Percentiles rank a stretch among this genome's conserved stretches.
These are phyloP conservation scores for Sporobolus alterniflorus DNA, from an alignment of 202 grass and related monocot species.

Conservation along the genomic window DNA sequence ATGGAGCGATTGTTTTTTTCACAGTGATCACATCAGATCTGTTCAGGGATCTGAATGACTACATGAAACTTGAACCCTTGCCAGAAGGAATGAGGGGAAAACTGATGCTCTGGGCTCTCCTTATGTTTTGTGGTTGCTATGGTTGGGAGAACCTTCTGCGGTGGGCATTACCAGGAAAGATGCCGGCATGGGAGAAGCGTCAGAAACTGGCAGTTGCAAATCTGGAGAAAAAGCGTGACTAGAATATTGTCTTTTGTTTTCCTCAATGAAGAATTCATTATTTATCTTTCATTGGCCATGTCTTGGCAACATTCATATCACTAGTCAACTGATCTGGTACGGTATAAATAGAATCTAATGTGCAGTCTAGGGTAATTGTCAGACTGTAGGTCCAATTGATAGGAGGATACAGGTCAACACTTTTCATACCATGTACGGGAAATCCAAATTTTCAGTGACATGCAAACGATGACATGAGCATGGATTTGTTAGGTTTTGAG, in stretches of 20 bases:
- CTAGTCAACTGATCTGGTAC: slow-evolving; percentile 38
- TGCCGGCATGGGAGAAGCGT: slow-evolving; percentile 84
- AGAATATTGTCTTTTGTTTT: slow-evolving; percentile 31
- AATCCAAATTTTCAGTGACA: background rate
- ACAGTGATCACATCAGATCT: slow-evolving; percentile 87
- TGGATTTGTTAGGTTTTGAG: too few relatives aligned
- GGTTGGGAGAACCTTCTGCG: slow-evolving; percentile 90
- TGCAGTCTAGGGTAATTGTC: slow-evolving; percentile 60
- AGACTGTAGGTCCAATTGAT: slow-evolving; percentile 26
- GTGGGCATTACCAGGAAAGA: slow-evolving; percentile 84
- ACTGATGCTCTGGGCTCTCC: slow-evolving; percentile 83
- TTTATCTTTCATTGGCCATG: slow-evolving; percentile 28
- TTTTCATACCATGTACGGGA: slow-evolving; percentile 6
- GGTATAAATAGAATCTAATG: slow-evolving; percentile 40
- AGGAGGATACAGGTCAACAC: slow-evolving; percentile 17
- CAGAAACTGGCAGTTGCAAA: slow-evolving; percentile 74
- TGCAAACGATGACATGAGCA: slow-evolving; percentile 3
- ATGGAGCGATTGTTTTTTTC: slow-evolving; percentile 86
- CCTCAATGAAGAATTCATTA: slow-evolving; percentile 8
- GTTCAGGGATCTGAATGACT: slow-evolving; percentile 90
- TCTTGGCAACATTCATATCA: slow-evolving; percentile 29
- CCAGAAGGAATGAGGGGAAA: slow-evolving; percentile 92
- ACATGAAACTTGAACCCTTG: slow-evolving; percentile 80
- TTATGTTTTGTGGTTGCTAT: slow-evolving; percentile 95
- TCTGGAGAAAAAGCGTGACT: slow-evolving; percentile 73